Conservation (phyloP, 2,329 filamentous ascomycete genomes). For the Pochonia chlamydosporia region DNA sequence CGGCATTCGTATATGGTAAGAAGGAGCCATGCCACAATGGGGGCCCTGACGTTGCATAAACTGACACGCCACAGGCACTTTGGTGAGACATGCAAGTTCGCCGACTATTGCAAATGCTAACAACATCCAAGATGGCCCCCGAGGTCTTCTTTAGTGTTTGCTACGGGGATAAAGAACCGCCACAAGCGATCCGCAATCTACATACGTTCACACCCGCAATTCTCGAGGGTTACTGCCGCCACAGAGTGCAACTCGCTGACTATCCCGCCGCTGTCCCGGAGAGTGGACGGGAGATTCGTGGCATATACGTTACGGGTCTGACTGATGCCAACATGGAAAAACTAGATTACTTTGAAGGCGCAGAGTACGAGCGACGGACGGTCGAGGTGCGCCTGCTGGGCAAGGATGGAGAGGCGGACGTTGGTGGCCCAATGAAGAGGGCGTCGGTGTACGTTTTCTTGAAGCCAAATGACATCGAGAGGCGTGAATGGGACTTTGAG, state of each 20-base stretch:
- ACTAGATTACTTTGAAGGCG: constrained; percentile 78
- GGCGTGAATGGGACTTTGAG: constrained; percentile 80
- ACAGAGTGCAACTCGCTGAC: constrained; percentile 62
- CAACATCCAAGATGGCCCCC: constrained; percentile 60
- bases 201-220: constrained; percentile 66
- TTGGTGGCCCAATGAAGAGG: constrained; percentile 40
- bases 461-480: constrained; percentile 50
- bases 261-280: constrained; percentile 73
- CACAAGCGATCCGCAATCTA: constrained; percentile 47
- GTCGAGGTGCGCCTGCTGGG: constrained; percentile 48
- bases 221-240: constrained; percentile 66
- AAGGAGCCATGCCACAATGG: constrained; percentile 1
- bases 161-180: constrained; percentile 50
- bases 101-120: constrained; percentile 15
- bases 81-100: constrained; percentile 20
- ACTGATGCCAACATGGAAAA: constrained; percentile 69
- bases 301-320: constrained; percentile 71
- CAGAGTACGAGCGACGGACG: constrained; percentile 58
- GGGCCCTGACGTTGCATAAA: too few relatives aligned
- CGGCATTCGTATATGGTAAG: constrained; percentile 55
- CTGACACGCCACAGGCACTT: constrained; percentile 25
- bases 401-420: constrained; percentile 30
- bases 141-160: constrained; percentile 82
- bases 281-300: constrained; percentile 56
- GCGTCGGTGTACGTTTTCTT: constrained; percentile 63